Evolutionary conservation across 352 stramenopile species (phyloP), one percentile per base, ranked within the genome.

Genomic region (Pythium brassicae): DNA sequence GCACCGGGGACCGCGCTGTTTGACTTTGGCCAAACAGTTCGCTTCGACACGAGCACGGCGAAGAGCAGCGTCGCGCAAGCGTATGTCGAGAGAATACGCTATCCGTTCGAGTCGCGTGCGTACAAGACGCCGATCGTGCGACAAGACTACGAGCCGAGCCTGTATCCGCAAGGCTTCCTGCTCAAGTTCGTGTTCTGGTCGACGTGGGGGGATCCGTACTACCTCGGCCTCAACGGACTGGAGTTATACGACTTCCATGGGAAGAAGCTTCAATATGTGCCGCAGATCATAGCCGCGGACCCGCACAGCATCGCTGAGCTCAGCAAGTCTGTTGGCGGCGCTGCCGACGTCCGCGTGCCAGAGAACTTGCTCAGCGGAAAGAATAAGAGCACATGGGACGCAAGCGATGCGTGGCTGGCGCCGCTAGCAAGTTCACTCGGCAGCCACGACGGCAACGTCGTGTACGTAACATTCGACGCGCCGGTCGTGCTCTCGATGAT

Each of bases 61-160:
- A 61, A n/a, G 23, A 59, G 11, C 25, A 25, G 51, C 23, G 19
- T 17, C 45, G 19, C 59, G 25, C 40, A 40, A 53, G 0, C 15
- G 4, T 87, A 86, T 53, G 47, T 69, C 0, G 68, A 77, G 11
- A 66, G 69, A 3, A 66, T 87, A 15, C 50, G 29, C 2, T 71
- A 87, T 27, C 77, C 77, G 12, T 72, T 79, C n/a, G 52, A 57
- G 19, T 53, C 62, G 0, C 58, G 58, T 23, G 65, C 76, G 0
- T 91, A 92, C 71, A 87, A 86, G 53, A 94, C 79, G 0, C 88
- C 85, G 14, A 66, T 80, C 10, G 59, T 96, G 1, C 55, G 68
- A 26, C 89, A 97, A 67, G 83, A 96, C 49, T 97, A 97, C 70
- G 89, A 97, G 57, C 66, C 87, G 10, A 64, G 70, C 14, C 59